Evolutionary conservation across 2,329 filamentous ascomycete genomes (phyloP), one percentile per base, ranked within the genome.

Genomic region (Alternaria gansuensis): DNA sequence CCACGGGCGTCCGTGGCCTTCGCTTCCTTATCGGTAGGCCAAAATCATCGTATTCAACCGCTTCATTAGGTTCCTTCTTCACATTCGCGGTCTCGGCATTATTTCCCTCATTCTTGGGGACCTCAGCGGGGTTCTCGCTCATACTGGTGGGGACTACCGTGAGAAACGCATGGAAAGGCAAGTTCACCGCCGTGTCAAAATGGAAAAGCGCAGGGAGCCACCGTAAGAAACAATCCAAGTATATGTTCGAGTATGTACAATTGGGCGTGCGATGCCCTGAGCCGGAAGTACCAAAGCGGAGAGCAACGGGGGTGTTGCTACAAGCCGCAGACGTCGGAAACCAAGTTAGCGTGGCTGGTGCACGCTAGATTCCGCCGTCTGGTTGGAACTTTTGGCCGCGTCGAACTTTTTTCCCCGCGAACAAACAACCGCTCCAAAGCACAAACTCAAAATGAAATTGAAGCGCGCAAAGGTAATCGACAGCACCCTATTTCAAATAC

Each of bases 31-130:
- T 83, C 17, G 88, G 88, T 63, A 92, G 79, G 50, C 89, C 89
- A 74, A 91, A 92, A 65, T 92, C 89, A 75, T 92, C 89, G 59
- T 87, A 78, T 69, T 89, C 86, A 49, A 75, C 66, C 14, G 65
- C 69, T 10, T 60, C 31, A 43, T 61, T 61, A 13, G 54, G 36
- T 17, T 58, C 54, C 24, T 45, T 61, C 52, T 62, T 61, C 44
- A 54, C 33, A 28, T 57, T 58, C 34, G 62, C 54, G 43, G 24
- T 57, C 49, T 66, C 59, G 36, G 63, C 51, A 34, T 34, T 60
- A 58, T 68, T 68, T 44, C 62, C 56, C 52, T 72, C 69, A 59
- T 57, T 59, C 62, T 64, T 70, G 65, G 68, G 64, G 66, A 70
- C 59, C 43, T 69, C 69, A 59, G 72, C 64, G 64, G 68, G 68